Conservation (phyloP, 805 yeast genomes). For the Saccharomyces kudriavzevii region DNA sequence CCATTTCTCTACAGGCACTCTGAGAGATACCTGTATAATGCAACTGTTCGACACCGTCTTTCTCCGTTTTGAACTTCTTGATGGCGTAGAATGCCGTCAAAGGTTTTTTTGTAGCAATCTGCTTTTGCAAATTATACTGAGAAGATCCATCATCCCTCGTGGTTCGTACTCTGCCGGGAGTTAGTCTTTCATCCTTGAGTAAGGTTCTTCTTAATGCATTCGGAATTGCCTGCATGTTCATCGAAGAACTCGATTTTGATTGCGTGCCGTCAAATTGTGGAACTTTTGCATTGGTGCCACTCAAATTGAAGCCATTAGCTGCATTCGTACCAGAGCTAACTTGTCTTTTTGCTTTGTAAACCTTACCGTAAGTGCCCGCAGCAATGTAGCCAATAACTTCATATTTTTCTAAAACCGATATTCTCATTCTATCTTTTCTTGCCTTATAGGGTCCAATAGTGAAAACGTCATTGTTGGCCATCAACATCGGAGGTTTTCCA, state of each 20-base stretch:
- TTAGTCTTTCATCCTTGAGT: not conserved
- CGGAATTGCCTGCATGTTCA: not conserved
- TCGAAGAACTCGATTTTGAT: not conserved
- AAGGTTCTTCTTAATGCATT: not conserved
- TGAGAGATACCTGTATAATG: slow-evolving; percentile 95
- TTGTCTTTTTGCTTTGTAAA: slow-evolving; percentile 71
- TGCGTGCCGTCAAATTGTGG: not conserved
- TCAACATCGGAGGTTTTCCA: slow-evolving; percentile 37
- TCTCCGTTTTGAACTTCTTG: slow-evolving; percentile 90
- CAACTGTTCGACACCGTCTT: slow-evolving; percentile 72
- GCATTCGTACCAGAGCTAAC: slow-evolving; percentile 1
- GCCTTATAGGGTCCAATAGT: slow-evolving; percentile 51
- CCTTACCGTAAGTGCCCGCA: slow-evolving; percentile 97
- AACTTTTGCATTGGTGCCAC: slow-evolving; percentile 12
- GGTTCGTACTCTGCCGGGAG: not conserved
- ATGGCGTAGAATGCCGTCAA: slow-evolving; percentile 52
- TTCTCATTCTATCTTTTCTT: slow-evolving; percentile 57
- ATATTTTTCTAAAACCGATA: slow-evolving; percentile 74
- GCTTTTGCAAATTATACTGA: not conserved
- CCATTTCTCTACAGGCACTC: slow-evolving; percentile 93
- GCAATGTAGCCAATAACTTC: slow-evolving; percentile 92
- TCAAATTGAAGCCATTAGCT: slow-evolving; percentile 2
- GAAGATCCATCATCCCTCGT: not conserved
- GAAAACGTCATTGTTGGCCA: slow-evolving; percentile 48
- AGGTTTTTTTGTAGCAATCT: slow-evolving; percentile 3